Evolutionary conservation across 192 early-diverging fungal species (phyloP), one percentile per base, ranked within the genome.

Genomic region (Backusella morwellensis): DNA sequence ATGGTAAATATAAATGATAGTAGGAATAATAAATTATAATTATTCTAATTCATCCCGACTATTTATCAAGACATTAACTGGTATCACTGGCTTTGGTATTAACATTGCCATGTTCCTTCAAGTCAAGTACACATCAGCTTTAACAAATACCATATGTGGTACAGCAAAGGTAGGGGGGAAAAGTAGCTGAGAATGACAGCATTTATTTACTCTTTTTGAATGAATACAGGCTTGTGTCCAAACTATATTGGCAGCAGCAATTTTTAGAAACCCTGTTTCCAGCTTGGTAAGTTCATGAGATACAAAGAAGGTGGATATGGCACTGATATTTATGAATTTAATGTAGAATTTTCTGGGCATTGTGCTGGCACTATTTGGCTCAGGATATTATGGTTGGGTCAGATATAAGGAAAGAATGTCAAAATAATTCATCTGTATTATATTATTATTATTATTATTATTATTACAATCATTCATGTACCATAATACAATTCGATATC

Each of bases 61-160:
- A 44, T 19, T 15, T 56, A 56, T 26, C 11, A 63, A 80, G 79
- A 80, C 75, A 5, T 19, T 91, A 23, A 91, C 90, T 17, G 90
- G 88, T 4, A 66, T 91, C 4, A 88, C 86, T 6, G 90, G 90
- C 9, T 91, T 91, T 74, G 80, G 85, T 50, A 90, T 91, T 75
- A 91, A 91, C 42, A 90, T 88, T 70, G 86, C 90, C 79, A 91
- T 90, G 83, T 91, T 91, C 73, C 77, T 90, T 76, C 90, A 91
- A 75, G 89, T 91, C 77, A 91, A 91, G 77, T 89, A 85, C 36
- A 91, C 90, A 1, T 88, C 90, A 8, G 88, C 90, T 21, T 75
- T 91, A 73, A 91, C 90, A 5, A 91, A 88, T 76, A 91, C 89
- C 21, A 91, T 91, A 78, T 90, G 88, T 19, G 90, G 90, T 6